Evolutionary conservation across 441 rosid genomes (phyloP), one percentile per base, ranked within the genome.

Genomic region (Flueggea neowawraea): DNA sequence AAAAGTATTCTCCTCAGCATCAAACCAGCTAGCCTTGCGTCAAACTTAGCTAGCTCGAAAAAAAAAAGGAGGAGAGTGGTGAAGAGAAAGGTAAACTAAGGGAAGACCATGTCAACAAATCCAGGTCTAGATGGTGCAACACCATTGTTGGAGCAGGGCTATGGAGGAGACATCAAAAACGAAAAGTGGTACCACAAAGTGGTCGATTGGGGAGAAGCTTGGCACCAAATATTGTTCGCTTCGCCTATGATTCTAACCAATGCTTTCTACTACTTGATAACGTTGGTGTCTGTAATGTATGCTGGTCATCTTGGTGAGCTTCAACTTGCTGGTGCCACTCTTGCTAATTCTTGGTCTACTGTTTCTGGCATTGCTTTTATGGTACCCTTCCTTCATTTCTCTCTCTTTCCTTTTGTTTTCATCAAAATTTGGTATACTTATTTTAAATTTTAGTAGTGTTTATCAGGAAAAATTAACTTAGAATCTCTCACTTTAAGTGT

Each of bases 321-420:
- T 16, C 76, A 90, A 57, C 97, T 92, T 8, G 96, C 98, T 15
- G 90, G 90, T 12, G 82, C 97, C 63, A 84, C 97, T 10, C 92
- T 93, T 1, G 98, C 88, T 57, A 86, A 83, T 69, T 84, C 96
- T 4, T 92, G 98, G 98, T 85, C 86, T 69, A 76, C 77, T 9
- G 88, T 81, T 82, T 78, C 94, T 5, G 96, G 97, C 63, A 69
- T 88, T 32, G 89, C 91, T 60, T 80, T 88, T 65, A 77, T 83
- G 96, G 94, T 88, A 76, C 51, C 50, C 50, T 11, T 14, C 12
- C 12, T 47, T 14, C 4, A 11, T 54, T 5, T 8, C 11, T 49
- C 57, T 41, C 15, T 31, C 17, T 54, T 52, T 32, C 5, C 0
- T 39, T 13, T 13, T 39, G 4, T n/a, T 53, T 16, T 6, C 9